Evolutionary conservation across 2,329 filamentous ascomycete species (phyloP).

Genomic region (Phialophora verrucosa): DNA sequence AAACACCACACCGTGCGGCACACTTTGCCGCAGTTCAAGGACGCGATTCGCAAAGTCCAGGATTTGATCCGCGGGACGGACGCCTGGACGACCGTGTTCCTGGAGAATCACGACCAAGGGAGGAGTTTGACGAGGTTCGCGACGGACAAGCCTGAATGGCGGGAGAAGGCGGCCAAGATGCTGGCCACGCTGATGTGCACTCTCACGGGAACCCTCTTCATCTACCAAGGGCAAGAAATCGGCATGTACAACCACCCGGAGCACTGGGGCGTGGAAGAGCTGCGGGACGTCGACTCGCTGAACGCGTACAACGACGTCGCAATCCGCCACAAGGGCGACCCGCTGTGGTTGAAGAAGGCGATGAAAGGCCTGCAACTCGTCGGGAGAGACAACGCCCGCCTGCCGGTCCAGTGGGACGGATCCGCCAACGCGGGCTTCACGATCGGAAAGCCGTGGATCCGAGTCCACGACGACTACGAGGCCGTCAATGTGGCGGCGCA

Average conservation of each 20-base stretch:
- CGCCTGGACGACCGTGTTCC: slow-evolving; percentile 69
- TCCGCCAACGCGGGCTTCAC: slow-evolving; percentile 69
- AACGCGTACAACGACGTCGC: slow-evolving; percentile 52
- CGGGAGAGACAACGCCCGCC: slow-evolving; percentile 70
- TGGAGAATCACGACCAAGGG: slow-evolving; percentile 71
- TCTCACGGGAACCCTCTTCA: slow-evolving; percentile 60
- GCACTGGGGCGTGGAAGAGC: slow-evolving; percentile 54
- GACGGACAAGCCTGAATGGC: slow-evolving; percentile 57
- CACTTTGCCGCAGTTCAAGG: slow-evolving; percentile 58
- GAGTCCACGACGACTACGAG: slow-evolving; percentile 66
- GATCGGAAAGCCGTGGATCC: slow-evolving; percentile 70
- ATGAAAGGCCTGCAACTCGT: slow-evolving; percentile 56
- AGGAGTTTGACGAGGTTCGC: slow-evolving; percentile 62
- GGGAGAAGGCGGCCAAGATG: slow-evolving; percentile 63
- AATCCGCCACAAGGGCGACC: slow-evolving; percentile 44
- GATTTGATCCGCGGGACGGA: slow-evolving; percentile 57
- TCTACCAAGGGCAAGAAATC: slow-evolving; percentile 65
- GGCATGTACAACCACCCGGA: slow-evolving; percentile 61
- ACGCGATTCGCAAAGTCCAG: slow-evolving; percentile 64
- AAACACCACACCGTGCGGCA: slow-evolving; percentile 32
- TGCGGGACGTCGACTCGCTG: slow-evolving; percentile 41
- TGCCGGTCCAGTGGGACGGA: slow-evolving; percentile 74
- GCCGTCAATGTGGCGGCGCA: slow-evolving; percentile 65
- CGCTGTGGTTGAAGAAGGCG: slow-evolving; percentile 52
- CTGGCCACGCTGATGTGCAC: slow-evolving; percentile 63